A percentile compares a stretch with the other conserved stretches of the same genome.
Evolutionary conservation across 2,329 filamentous ascomycete species (phyloP).

Genomic region (Cladophialophora exuberans): DNA sequence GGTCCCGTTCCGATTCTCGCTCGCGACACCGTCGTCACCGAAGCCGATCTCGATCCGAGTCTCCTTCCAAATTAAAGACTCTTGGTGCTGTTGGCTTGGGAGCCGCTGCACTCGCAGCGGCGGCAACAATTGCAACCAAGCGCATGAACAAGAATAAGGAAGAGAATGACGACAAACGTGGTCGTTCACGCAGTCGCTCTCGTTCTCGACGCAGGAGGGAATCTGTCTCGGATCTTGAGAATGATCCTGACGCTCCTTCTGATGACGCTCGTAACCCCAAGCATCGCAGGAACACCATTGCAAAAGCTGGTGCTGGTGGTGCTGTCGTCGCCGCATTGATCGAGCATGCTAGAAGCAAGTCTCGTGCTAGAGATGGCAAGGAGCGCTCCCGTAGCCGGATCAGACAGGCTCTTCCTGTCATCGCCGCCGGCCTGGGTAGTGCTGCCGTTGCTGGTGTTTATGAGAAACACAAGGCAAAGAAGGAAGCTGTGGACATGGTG

Average conservation of each 20-base stretch:
- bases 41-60: slow-evolving; percentile 34
- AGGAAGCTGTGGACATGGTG: slow-evolving; percentile 46
- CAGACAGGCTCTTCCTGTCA: slow-evolving; percentile 61
- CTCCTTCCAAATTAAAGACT: slow-evolving; percentile 52
- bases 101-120: slow-evolving; percentile 63
- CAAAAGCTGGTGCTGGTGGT: slow-evolving; percentile 64
- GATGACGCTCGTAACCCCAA: slow-evolving; percentile 44
- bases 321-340: slow-evolving; percentile 66
- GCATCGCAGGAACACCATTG: slow-evolving; percentile 62
- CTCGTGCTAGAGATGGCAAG: slow-evolving; percentile 55
- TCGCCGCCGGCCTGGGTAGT: slow-evolving; percentile 63
- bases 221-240: slow-evolving; percentile 25
- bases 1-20: slow-evolving; percentile 40
- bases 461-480: slow-evolving; percentile 64
- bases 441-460: slow-evolving; percentile 65
- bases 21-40: slow-evolving; percentile 38
- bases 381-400: slow-evolving; percentile 60
- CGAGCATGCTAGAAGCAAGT: slow-evolving; percentile 61
- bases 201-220: slow-evolving; percentile 31
- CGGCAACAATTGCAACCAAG: slow-evolving; percentile 61
- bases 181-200: slow-evolving; percentile 48
- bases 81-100: slow-evolving; percentile 57
- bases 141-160: slow-evolving; percentile 54
- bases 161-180: slow-evolving; percentile 45
- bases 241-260: slow-evolving; percentile 32